Evolutionary conservation across 78 protist genomes (phyloP), one percentile per base, ranked within the genome.

Genomic region (Reticulomyxa filosa): DNA sequence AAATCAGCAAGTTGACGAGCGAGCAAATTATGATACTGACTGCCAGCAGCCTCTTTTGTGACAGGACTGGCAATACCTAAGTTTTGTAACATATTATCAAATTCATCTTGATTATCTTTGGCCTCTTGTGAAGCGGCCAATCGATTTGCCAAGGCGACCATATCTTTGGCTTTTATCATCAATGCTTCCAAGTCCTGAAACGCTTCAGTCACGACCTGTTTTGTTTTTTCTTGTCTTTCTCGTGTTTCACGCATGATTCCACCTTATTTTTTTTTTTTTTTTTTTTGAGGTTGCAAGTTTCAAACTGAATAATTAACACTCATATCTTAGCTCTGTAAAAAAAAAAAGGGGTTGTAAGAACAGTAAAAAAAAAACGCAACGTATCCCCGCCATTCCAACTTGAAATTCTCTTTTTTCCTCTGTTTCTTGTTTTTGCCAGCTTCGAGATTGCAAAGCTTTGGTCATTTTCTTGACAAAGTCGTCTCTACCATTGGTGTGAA

Each of bases 1-100:
- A 75, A 78, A 6, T 68, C 72, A 2, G 73, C 63, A 13, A 79
- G 68, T 23, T 79, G 77, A 17, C 20, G 3, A 2, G 82, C 68
- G 10, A 79, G 62, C 46, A 75, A 66, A 20, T 7, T 4, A 36
- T 75, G 76, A 46, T 22, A 73, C 10, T 22, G 0, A 7, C 26
- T 6, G 2, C 72, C 62, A 4, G 70, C 29, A 1, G 42, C 29
- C 6, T 0, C 23, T 23, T 10, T 2, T 34, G 78, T 73, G 56
- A 73, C 78, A 2, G 78, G 78, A 22, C 5, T 0, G 36, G 46
- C 37, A 1, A 73, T 73, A 38, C 78, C 78, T 25, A 66, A 2
- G 3, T 2, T 20, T 30, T 3, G 2, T 13, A 65, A 46, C 46
- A 25, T 25, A 22, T 38, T 1, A 22, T 17, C n/a, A 3, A 2